Evolutionary conservation across 169 alveolate species (phyloP).

Genomic region (Cryptosporidium ubiquitum): DNA sequence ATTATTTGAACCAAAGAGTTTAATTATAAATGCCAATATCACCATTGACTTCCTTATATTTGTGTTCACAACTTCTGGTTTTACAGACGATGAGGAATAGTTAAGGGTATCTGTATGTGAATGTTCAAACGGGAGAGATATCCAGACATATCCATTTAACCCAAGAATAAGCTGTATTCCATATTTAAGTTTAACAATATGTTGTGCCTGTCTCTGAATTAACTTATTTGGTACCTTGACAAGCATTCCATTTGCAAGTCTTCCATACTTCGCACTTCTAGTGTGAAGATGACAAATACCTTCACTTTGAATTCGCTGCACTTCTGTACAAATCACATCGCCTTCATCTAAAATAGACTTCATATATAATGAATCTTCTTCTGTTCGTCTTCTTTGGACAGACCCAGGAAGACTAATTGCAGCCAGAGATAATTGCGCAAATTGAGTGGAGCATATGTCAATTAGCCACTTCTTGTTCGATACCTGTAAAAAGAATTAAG

Average conservation of each 20-base stretch:
- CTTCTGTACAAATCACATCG: slow-evolving; percentile 92
- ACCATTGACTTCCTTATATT: slow-evolving; percentile 19
- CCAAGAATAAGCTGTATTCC: slow-evolving; percentile 89
- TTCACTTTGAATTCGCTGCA: slow-evolving; percentile 87
- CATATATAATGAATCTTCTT: slow-evolving; percentile 92
- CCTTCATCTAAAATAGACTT: slow-evolving; percentile 87
- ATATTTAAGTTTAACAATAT: slow-evolving; percentile 84
- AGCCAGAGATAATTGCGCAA: slow-evolving; percentile 88
- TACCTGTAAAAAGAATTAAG: background rate
- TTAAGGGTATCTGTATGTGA: slow-evolving; percentile 72
- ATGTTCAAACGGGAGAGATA: slow-evolving; percentile 78
- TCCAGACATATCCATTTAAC: slow-evolving; percentile 88
- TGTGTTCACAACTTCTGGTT: slow-evolving; percentile 32
- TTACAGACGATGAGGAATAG: slow-evolving; percentile 51
- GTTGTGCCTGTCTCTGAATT: slow-evolving; percentile 89
- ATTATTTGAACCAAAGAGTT: slow-evolving; percentile 15
- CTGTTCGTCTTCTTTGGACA: slow-evolving; percentile 88
- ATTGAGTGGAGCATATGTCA: slow-evolving; percentile 89
- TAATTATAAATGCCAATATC: slow-evolving; percentile 34
- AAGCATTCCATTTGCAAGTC: slow-evolving; percentile 88
- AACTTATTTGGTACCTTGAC: slow-evolving; percentile 87
- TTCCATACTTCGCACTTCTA: slow-evolving; percentile 90
- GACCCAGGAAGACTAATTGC: slow-evolving; percentile 91
- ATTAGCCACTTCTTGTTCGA: slow-evolving; percentile 86
- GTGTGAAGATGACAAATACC: slow-evolving; percentile 90